phyloP scores from a whole-genome alignment of 768 basidiomycete species.

The Artomyces pyxidatus region DNA sequence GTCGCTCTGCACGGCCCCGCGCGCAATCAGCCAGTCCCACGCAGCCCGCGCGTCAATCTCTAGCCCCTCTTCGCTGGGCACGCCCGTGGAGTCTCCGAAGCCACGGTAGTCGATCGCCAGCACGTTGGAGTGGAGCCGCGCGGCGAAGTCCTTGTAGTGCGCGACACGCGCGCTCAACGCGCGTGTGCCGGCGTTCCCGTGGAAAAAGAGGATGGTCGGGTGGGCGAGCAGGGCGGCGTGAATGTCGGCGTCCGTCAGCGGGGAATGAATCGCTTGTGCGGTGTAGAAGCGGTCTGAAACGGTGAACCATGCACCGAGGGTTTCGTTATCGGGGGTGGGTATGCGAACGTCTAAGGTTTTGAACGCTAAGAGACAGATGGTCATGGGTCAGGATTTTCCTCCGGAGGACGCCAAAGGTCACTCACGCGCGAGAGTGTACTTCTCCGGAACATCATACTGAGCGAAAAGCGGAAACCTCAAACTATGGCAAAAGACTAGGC shows the following conservation, averaged over 20 bases:
- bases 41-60: slow-evolving; percentile 65
- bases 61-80: slow-evolving; percentile 70
- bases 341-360: slow-evolving; percentile 71
- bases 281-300: slow-evolving; percentile 60
- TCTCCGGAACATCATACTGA: slow-evolving; percentile 61
- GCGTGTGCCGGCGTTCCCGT: slow-evolving; percentile 84
- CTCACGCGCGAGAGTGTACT: slow-evolving; percentile 76
- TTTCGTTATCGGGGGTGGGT: slow-evolving; percentile 66
- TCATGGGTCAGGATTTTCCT: no score
- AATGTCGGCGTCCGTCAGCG: slow-evolving; percentile 33
- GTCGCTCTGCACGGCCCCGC: slow-evolving; percentile 48
- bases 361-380: no score
- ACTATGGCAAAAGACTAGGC: no score
- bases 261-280: slow-evolving; percentile 28
- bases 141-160: slow-evolving; percentile 57
- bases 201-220: slow-evolving; percentile 86
- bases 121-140: slow-evolving; percentile 64
- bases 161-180: slow-evolving; percentile 60
- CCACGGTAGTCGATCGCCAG: slow-evolving; percentile 89
- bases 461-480: slow-evolving; percentile 55
- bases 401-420: slow-evolving; percentile 1
- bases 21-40: slow-evolving; percentile 65
- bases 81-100: slow-evolving; percentile 79
- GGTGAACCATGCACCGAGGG: slow-evolving; percentile 81
- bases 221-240: slow-evolving; percentile 42